phyloP scores from a whole-genome alignment of 805 yeast species.

The Candida manassasensis region DNA sequence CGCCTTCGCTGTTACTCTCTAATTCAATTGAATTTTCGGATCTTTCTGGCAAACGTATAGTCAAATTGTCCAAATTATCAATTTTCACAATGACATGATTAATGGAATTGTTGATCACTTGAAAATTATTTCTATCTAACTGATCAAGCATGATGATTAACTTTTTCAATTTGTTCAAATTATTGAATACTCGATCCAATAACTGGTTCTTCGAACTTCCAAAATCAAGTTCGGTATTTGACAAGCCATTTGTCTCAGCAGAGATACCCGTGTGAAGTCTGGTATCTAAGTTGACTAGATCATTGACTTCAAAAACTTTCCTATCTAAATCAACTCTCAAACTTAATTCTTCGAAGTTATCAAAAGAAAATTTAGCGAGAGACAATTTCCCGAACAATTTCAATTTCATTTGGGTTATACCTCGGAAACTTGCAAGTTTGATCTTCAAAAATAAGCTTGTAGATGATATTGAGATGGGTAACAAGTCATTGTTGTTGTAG shows the following conservation, averaged over 20 bases:
- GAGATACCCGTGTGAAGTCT: constrained; percentile 12
- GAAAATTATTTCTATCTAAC: constrained; percentile 22
- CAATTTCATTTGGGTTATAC: constrained; percentile 22
- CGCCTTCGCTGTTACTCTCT: neutral
- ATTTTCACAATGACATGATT: constrained; percentile 26
- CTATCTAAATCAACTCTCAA: constrained; percentile 17
- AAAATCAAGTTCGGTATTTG: constrained; percentile 4
- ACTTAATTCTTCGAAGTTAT: constrained; percentile 17
- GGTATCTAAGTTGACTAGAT: constrained; percentile 22
- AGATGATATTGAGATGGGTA: constrained; percentile 31
- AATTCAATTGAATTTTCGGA: constrained; percentile 7
- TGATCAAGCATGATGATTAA: constrained; percentile 32
- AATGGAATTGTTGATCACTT: constrained; percentile 22
- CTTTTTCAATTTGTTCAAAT: constrained; percentile 26
- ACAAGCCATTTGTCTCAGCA: neutral
- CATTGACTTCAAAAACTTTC: constrained; percentile 25
- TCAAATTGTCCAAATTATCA: constrained; percentile 16
- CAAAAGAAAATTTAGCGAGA: constrained; percentile 16
- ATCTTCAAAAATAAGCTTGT: constrained; percentile 30
- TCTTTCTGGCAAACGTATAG: constrained; percentile 16
- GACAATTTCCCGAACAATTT: constrained; percentile 24
- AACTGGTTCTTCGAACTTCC: constrained; percentile 11
- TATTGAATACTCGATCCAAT: constrained; percentile 23
- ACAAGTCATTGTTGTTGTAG: constrained; percentile 22
- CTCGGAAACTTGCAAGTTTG: constrained; percentile 16